Conservation (phyloP, 495 filamentous ascomycete genomes). For the Margaritispora aquatica region DNA sequence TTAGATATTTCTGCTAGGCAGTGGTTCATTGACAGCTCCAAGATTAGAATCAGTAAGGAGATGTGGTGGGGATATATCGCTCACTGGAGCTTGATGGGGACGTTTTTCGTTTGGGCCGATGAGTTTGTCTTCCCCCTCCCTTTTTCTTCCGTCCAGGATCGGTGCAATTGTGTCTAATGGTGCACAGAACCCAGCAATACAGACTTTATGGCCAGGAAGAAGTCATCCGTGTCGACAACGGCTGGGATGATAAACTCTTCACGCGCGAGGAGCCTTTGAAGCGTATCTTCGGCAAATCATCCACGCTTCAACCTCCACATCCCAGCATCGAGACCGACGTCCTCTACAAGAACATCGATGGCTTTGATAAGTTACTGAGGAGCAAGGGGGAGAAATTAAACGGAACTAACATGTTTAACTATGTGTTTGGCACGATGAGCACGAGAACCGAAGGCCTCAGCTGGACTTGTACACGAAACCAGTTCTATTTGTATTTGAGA, state of each 20-base stretch:
- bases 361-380: background rate
- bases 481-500: background rate
- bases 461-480: background rate
- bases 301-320: background rate
- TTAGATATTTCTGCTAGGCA: background rate
- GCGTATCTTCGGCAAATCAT: background rate
- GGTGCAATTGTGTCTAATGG: background rate
- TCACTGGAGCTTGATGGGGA: background rate
- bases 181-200: background rate
- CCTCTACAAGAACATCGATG: background rate
- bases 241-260: background rate
- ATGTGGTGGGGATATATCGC: background rate
- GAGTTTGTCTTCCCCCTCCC: background rate
- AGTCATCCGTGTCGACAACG: background rate
- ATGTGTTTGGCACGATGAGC: background rate
- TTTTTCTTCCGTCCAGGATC: background rate
- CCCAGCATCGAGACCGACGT: background rate
- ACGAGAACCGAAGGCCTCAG: background rate
- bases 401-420: background rate
- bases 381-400: background rate
- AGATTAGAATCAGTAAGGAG: background rate
- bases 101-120: background rate
- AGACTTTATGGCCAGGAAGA: background rate
- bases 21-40: background rate
- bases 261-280: background rate